Conservation (phyloP, 1,139 yeast species). For the Blastobotrys capitulatus region DNA sequence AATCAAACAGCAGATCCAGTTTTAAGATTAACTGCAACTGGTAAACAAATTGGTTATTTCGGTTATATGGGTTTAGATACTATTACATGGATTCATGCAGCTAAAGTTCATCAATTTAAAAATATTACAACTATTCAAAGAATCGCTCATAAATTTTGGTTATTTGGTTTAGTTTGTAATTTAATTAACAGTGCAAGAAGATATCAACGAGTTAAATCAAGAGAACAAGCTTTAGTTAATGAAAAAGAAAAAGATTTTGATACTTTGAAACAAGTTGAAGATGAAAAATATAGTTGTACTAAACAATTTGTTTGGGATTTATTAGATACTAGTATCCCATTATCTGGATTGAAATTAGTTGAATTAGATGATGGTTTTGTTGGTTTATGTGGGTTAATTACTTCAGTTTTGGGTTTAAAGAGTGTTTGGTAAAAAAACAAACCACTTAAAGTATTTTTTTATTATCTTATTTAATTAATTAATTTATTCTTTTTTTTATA, state of each 20-base stretch:
- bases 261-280: conserved; percentile 35
- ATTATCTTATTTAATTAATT: neutral
- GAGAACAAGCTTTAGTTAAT: conserved; percentile 32
- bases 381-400: conserved; percentile 80
- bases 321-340: conserved; percentile 71
- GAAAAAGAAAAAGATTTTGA: conserved; percentile 37
- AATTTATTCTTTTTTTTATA: neutral
- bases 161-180: conserved; percentile 62
- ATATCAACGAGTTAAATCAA: conserved; percentile 36
- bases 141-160: conserved; percentile 62
- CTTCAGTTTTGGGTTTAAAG: conserved; percentile 71
- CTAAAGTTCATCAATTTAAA: conserved; percentile 26
- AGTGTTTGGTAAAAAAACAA: conserved; percentile 67
- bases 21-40: conserved; percentile 51
- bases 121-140: conserved; percentile 18
- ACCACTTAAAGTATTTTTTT: no score
- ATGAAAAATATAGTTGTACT: conserved; percentile 42
- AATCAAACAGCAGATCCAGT: conserved; percentile 68
- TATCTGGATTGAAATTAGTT: conserved; percentile 58
- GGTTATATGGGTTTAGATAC: conserved; percentile 74
- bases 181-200: conserved; percentile 52
- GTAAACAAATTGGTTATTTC: conserved; percentile 68
- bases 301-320: conserved; percentile 75
- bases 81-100: conserved; percentile 57
- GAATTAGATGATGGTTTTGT: conserved; percentile 68